A percentile compares a stretch with the other conserved stretches of the same genome.
phyloP scores from a whole-genome alignment of 768 basidiomycete species.

The Boletus huronensis region DNA sequence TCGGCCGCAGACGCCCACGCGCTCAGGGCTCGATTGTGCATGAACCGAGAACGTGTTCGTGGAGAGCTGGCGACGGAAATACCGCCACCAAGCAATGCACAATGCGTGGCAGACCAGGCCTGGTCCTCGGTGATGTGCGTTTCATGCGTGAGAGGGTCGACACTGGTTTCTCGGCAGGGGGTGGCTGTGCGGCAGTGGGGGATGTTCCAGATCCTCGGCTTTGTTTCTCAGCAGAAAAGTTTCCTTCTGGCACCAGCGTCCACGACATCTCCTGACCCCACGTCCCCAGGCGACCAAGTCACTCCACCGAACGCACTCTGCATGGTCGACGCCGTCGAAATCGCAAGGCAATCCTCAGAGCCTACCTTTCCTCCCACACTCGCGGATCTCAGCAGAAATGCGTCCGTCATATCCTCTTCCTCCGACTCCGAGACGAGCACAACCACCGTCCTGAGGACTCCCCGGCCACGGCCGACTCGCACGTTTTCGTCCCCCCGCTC shows the following conservation, averaged over 20 bases:
- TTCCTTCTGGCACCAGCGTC: not conserved
- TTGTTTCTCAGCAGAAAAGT: constrained; percentile 14
- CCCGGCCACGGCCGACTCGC: constrained; percentile 53
- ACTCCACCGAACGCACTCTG: too few species aligned
- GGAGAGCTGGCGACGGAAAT: not conserved
- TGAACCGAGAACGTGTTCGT: not conserved
- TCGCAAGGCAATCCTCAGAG: not conserved
- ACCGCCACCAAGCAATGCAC: not conserved
- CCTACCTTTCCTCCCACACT: constrained; percentile 38
- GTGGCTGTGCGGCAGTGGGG: constrained; percentile 21
- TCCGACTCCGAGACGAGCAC: constrained; percentile 51
- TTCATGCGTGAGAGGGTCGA: not conserved
- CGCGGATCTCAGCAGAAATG: constrained; percentile 69
- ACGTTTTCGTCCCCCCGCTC: constrained; percentile 65
- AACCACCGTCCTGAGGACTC: constrained; percentile 38
- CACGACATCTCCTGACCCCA: too few species aligned
- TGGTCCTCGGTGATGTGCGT: not conserved
- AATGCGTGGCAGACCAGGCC: not conserved
- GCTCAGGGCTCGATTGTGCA: not conserved
- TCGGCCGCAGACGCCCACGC: not conserved
- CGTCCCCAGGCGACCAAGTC: too few species aligned
- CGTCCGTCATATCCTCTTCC: constrained; percentile 69
- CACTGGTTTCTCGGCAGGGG: constrained; percentile 16
- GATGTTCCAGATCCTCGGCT: constrained; percentile 13
- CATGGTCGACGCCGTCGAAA: constrained; percentile 5